phyloP scores from a whole-genome alignment of 768 basidiomycete species.

The Mrakia hoshinonis region DNA sequence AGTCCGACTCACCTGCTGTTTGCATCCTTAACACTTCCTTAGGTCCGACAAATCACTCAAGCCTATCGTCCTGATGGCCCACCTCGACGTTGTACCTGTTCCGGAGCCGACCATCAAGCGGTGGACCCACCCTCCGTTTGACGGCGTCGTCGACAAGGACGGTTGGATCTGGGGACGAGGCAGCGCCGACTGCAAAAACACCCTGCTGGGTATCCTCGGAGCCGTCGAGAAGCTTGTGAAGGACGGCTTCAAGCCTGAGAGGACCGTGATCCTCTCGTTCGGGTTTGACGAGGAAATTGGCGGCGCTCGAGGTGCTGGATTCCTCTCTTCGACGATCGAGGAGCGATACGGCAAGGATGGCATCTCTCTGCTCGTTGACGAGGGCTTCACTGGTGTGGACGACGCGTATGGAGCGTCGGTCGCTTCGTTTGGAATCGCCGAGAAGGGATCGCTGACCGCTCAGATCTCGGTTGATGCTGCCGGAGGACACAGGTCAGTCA shows the following conservation, averaged over 20 bases:
- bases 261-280: slow-evolving; percentile 42
- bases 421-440: slow-evolving; percentile 40
- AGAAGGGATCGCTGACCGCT: slow-evolving; percentile 40
- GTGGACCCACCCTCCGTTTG: slow-evolving; percentile 25
- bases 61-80: slow-evolving; percentile 24
- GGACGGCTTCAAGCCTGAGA: slow-evolving; percentile 56
- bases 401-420: slow-evolving; percentile 36
- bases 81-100: slow-evolving; percentile 23
- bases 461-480: slow-evolving; percentile 34
- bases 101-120: slow-evolving; percentile 8
- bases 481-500: not conserved
- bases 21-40: no score
- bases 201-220: slow-evolving; percentile 45
- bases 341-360: slow-evolving; percentile 60
- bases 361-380: slow-evolving; percentile 74
- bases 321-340: slow-evolving; percentile 47
- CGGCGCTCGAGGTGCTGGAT: slow-evolving; percentile 38
- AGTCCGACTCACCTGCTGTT: no score
- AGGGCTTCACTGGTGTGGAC: slow-evolving; percentile 57
- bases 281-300: slow-evolving; percentile 46
- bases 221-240: slow-evolving; percentile 58
- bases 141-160: not conserved
- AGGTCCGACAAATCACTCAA: slow-evolving; percentile 11
- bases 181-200: slow-evolving; percentile 64
- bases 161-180: slow-evolving; percentile 64